phyloP scores from a whole-genome alignment of 495 filamentous ascomycete species.

The Aspergillus ostianus region DNA sequence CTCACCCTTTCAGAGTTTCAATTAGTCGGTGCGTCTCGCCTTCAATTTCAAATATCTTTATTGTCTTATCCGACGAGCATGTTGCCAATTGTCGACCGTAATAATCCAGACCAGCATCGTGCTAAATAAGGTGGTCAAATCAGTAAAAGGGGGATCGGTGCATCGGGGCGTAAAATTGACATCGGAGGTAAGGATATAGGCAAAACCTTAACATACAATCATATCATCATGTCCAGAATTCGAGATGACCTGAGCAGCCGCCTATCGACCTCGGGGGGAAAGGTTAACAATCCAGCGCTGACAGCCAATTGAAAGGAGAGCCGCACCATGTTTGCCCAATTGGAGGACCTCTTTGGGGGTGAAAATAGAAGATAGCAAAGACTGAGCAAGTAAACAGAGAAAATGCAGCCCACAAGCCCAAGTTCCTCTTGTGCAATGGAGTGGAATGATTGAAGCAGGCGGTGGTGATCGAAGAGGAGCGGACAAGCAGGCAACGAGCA shows the following conservation, averaged over 20 bases:
- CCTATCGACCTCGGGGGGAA: constrained; percentile 40
- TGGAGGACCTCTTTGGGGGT: background rate
- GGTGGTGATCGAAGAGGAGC: constrained; percentile 8
- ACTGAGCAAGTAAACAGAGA: background rate
- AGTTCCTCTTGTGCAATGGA: background rate
- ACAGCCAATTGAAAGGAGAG: background rate
- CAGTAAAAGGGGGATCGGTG: background rate
- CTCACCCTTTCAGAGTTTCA: constrained; percentile 92
- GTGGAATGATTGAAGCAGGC: background rate
- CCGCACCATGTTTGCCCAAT: constrained; percentile 8
- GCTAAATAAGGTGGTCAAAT: constrained; percentile 49
- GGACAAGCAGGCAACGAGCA: constrained; percentile 6
- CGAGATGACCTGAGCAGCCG: constrained; percentile 72
- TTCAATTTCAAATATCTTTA: constrained; percentile 99
- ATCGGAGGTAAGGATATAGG: background rate
- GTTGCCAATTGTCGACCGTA: constrained; percentile 96
- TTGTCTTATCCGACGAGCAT: constrained; percentile 95
- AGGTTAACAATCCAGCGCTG: constrained; percentile 16
- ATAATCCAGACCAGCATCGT: constrained; percentile 97
- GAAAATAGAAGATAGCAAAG: background rate
- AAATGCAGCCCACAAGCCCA: background rate
- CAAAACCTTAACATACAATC: constrained; percentile 71
- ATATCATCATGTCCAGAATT: constrained; percentile 98
- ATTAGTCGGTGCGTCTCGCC: constrained; percentile 86
- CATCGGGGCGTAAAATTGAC: background rate